These are phyloP conservation scores for Paramecium sexaurelia DNA, from an alignment of 73 alveolate genomes.

Conservation along the genomic window DNA sequence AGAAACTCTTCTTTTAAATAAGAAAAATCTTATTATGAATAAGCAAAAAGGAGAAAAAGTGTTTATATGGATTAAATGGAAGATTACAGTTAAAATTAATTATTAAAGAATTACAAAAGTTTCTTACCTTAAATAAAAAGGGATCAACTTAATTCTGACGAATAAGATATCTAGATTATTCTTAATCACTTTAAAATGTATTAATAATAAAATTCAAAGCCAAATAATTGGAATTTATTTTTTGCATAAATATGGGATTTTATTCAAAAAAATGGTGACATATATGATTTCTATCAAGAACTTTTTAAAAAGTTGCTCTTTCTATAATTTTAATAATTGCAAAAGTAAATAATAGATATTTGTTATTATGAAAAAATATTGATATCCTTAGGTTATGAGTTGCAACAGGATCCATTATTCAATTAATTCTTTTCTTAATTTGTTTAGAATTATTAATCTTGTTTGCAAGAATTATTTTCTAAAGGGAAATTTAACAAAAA, in stretches of 20 bases:
- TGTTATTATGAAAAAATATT: conserved; percentile 30
- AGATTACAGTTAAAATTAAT: conserved; percentile 6
- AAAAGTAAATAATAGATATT: not conserved
- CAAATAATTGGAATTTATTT: not conserved
- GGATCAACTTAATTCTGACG: not conserved
- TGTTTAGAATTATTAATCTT: not conserved
- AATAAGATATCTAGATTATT: not conserved
- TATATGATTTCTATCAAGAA: not conserved
- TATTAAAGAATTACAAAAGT: not conserved
- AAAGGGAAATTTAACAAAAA: conserved; percentile 8
- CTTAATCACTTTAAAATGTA: not conserved
- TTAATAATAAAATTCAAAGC: not conserved
- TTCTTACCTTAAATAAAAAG: not conserved
- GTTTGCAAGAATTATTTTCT: not conserved
- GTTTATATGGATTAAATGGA: not conserved
- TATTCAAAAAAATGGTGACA: conserved; percentile 28
- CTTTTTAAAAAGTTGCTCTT: not conserved
- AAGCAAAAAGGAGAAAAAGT: not conserved
- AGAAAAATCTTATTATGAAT: conserved; percentile 17
- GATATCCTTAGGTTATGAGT: conserved; percentile 1
- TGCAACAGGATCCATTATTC: not conserved
- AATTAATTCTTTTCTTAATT: not conserved
- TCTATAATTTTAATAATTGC: not conserved
- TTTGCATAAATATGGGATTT: not conserved
- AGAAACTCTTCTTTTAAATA: not conserved